Evolutionary conservation across 1,139 yeast genomes (phyloP).

Genomic region (Blastobotrys buckinghamii): DNA sequence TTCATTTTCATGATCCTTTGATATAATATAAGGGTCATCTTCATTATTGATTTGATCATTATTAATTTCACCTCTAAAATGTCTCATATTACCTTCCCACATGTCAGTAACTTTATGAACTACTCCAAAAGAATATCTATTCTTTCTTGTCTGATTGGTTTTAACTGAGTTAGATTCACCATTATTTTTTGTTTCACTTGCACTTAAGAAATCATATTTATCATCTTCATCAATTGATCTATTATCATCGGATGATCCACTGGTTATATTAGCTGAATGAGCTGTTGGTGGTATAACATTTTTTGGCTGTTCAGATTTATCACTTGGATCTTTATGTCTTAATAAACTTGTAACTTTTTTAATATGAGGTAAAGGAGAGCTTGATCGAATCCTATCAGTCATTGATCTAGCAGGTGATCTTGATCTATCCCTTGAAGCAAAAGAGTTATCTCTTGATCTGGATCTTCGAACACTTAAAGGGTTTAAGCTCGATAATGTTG

Average conservation of each 20-base stretch:
- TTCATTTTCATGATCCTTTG: conserved; percentile 39
- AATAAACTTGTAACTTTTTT: conserved; percentile 2
- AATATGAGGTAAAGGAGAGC: neutral
- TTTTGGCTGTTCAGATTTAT: no score
- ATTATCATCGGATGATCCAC: neutral
- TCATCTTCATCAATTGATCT: neutral
- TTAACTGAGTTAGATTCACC: neutral
- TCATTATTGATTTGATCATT: conserved; percentile 14
- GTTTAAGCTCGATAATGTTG: neutral
- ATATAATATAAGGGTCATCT: conserved; percentile 38
- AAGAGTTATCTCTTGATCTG: neutral
- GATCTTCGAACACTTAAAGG: neutral
- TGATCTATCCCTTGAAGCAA: neutral
- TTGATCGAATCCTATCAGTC: neutral
- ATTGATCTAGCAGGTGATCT: neutral
- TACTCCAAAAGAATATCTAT: conserved; percentile 16
- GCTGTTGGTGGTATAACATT: neutral
- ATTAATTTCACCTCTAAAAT: conserved; percentile 41
- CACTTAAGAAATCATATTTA: conserved; percentile 12
- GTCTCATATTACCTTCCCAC: conserved; percentile 62
- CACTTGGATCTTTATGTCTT: neutral
- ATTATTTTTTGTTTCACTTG: neutral
- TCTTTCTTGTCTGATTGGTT: conserved; percentile 5
- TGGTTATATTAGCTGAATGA: neutral
- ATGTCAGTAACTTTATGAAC: conserved; percentile 43